Evolutionary conservation across 2,329 filamentous ascomycete genomes (phyloP).

Genomic region (Paecilomyces sp.): DNA sequence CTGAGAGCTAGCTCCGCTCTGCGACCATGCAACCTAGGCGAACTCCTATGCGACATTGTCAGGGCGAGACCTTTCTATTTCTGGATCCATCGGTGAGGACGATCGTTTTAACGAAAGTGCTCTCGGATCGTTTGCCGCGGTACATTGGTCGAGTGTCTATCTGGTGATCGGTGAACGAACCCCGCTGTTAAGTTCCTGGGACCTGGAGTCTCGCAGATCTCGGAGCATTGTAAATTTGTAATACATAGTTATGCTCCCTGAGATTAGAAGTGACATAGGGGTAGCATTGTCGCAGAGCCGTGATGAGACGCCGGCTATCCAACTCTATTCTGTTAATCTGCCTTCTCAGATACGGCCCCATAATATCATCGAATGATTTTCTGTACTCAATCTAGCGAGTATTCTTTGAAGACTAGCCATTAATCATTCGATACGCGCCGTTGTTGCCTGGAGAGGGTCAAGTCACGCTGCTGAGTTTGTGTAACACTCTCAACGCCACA

Average conservation of each 20-base stretch:
- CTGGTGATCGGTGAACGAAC: not conserved
- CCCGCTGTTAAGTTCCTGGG: not conserved
- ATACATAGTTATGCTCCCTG: too few relatives aligned
- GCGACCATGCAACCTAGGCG: not conserved
- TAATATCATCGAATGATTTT: not conserved
- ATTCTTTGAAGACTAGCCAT: too few relatives aligned
- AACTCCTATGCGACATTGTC: not conserved
- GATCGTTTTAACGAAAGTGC: not conserved
- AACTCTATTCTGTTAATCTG: too few relatives aligned
- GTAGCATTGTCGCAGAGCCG: too few relatives aligned
- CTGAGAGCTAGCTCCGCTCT: not conserved
- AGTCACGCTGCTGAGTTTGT: not conserved
- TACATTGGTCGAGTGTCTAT: not conserved
- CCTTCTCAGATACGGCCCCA: too few relatives aligned
- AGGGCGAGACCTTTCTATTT: not conserved
- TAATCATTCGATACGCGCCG: not conserved
- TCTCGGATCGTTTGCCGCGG: not conserved
- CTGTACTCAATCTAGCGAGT: not conserved
- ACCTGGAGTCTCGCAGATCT: not conserved
- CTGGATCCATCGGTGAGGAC: not conserved
- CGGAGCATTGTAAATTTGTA: too few relatives aligned
- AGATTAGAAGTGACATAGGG: too few relatives aligned
- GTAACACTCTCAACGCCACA: not conserved
- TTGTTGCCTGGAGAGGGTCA: not conserved
- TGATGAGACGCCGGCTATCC: too few relatives aligned